These are phyloP conservation scores for Metarhizium anisopliae DNA, from an alignment of 2,329 filamentous ascomycete species.

Conservation along the genomic window DNA sequence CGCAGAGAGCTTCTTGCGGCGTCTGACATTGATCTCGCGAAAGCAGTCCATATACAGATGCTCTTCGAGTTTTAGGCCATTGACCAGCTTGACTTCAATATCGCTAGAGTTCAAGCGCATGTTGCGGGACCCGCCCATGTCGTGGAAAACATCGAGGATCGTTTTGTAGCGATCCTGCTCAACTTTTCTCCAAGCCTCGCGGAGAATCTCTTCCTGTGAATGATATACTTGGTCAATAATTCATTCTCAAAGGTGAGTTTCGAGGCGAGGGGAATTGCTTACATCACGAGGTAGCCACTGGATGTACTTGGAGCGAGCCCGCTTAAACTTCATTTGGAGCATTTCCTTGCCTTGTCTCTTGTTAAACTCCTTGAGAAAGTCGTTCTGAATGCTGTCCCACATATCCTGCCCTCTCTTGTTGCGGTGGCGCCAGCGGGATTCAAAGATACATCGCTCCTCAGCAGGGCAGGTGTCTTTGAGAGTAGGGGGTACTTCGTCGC, in stretches of 20 bases:
- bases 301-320: constrained; percentile 38
- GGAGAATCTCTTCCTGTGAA: constrained; percentile 29
- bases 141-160: constrained; percentile 35
- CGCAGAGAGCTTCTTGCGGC: constrained; percentile 30
- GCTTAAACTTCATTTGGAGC: constrained; percentile 48
- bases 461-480: constrained; percentile 37
- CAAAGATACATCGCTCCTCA: constrained; percentile 40
- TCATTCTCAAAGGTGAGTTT: constrained; percentile 5
- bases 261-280: constrained; percentile 17
- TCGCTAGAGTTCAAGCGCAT: constrained; percentile 41
- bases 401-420: constrained; percentile 46
- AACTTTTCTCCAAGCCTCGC: constrained; percentile 28
- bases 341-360: constrained; percentile 36
- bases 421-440: constrained; percentile 36
- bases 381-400: constrained; percentile 44
- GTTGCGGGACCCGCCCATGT: constrained; percentile 38
- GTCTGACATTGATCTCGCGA: constrained; percentile 25
- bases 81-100: constrained; percentile 40
- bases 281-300: constrained; percentile 43
- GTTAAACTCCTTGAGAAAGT: constrained; percentile 27
- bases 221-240: background rate
- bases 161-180: constrained; percentile 35
- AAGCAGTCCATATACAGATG: constrained; percentile 30
- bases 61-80: constrained; percentile 30
- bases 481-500: constrained; percentile 24